A percentile compares a stretch with the other conserved stretches of the same genome.
Evolutionary conservation across 306 rosid genomes (phyloP).

Genomic region (Lupinus albus): DNA sequence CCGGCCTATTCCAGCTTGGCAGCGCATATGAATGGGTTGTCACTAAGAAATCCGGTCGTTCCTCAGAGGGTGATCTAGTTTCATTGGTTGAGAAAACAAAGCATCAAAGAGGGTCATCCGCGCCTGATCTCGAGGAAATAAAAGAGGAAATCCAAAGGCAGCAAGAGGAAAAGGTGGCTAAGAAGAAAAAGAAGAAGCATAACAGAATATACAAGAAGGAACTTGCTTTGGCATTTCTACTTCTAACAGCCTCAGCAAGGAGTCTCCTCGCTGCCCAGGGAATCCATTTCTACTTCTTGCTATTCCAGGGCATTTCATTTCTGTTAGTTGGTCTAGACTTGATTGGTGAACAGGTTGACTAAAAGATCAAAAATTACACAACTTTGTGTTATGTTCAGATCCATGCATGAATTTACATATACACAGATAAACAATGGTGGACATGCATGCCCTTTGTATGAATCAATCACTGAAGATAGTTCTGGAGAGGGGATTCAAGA

Average conservation of each 20-base stretch:
- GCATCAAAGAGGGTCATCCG: constrained; percentile 76
- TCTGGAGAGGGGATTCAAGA: constrained; percentile 20
- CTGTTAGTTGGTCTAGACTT: constrained; percentile 90
- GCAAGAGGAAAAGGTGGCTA: constrained; percentile 50
- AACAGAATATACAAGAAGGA: constrained; percentile 87
- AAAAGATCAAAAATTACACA: constrained; percentile 35
- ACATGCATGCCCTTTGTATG: constrained; percentile 15
- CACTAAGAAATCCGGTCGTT: constrained; percentile 94
- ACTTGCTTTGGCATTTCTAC: constrained; percentile 83
- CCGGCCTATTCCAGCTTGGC: constrained; percentile 93
- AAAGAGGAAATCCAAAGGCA: constrained; percentile 70
- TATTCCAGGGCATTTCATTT: constrained; percentile 91
- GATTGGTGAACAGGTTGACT: constrained; percentile 89
- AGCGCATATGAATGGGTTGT: constrained; percentile 99
- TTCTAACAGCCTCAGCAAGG: constrained; percentile 87
- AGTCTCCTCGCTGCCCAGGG: constrained; percentile 97
- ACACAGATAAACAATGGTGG: constrained; percentile 39
- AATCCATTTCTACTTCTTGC: constrained; percentile 93
- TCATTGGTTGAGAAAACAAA: constrained; percentile 70
- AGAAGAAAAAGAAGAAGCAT: constrained; percentile 69
- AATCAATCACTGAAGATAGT: constrained; percentile 6
- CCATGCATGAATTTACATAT: constrained; percentile 16
- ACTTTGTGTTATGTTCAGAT: constrained; percentile 28
- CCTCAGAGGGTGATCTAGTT: constrained; percentile 86
- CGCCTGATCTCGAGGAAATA: constrained; percentile 72